phyloP scores from a whole-genome alignment of 75 land plant species.

The Chamaecyparis obtusa region DNA sequence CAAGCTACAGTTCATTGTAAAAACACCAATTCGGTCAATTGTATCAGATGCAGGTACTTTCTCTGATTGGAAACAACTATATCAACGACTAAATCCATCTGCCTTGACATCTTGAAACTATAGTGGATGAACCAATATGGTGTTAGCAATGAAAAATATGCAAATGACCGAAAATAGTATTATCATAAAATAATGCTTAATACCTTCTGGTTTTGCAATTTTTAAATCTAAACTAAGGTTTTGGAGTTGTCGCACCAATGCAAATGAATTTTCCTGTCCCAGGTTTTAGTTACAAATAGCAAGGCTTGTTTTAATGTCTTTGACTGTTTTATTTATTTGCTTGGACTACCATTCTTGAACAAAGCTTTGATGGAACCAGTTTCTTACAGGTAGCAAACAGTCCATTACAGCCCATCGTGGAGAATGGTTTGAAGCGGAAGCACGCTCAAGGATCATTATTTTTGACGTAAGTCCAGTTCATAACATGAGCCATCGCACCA shows the following conservation, averaged over 20 bases:
- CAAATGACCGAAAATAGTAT: not conserved
- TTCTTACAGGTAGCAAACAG: constrained; percentile 36
- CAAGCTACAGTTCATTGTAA: not conserved
- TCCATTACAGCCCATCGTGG: constrained; percentile 37
- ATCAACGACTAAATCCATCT: not conserved
- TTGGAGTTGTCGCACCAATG: not conserved
- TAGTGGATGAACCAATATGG: not conserved
- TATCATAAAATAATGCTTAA: not conserved
- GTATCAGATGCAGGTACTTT: not conserved
- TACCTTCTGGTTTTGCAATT: not conserved
- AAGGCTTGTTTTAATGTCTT: not conserved
- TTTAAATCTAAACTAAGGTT: not conserved
- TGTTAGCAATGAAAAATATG: not conserved
- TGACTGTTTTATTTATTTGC: not conserved
- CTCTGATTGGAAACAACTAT: not conserved
- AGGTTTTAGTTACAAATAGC: not conserved
- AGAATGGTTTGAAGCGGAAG: constrained; percentile 54
- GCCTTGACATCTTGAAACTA: not conserved
- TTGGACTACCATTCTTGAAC: constrained; percentile 6
- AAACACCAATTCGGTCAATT: not conserved
- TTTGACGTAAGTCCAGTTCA: constrained; percentile 46
- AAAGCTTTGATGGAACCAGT: not conserved
- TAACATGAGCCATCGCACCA: constrained; percentile 19
- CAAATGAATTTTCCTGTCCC: not conserved
- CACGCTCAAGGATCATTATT: constrained; percentile 76